These are phyloP conservation scores for Schizonepeta tenuifolia DNA, from an alignment of 257 asterid genomes.

Conservation along the genomic window DNA sequence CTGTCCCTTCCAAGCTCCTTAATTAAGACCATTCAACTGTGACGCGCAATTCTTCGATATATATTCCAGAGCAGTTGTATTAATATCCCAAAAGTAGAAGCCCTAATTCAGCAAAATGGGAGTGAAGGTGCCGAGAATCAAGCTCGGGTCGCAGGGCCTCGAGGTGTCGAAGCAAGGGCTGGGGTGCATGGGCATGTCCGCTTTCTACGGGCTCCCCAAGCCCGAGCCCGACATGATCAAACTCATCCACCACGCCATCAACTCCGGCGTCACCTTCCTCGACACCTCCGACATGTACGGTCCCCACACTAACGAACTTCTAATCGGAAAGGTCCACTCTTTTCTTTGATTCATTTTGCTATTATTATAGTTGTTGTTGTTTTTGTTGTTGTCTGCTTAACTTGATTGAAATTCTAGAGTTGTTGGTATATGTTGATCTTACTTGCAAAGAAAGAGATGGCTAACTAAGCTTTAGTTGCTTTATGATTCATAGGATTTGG, in stretches of 20 bases:
- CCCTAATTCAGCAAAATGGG: neutral
- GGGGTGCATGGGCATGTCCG: slow-evolving; percentile 49
- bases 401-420: no score
- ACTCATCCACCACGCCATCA: slow-evolving; percentile 39
- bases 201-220: slow-evolving; percentile 34
- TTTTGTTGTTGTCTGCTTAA: no score
- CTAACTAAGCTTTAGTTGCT: no score
- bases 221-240: slow-evolving; percentile 42
- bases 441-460: no score
- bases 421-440: no score
- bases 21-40: neutral
- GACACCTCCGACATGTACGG: slow-evolving; percentile 45
- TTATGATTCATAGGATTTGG: no score
- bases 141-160: slow-evolving; percentile 45
- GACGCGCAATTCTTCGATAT: no score
- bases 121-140: slow-evolving; percentile 28
- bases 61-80: no score
- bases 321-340: slow-evolving; percentile 35
- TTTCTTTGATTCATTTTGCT: neutral
- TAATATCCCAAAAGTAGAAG: neutral
- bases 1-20: neutral
- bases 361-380: neutral
- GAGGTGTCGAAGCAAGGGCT: slow-evolving; percentile 47
- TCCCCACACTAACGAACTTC: slow-evolving; percentile 41
- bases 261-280: slow-evolving; percentile 43